phyloP scores from a whole-genome alignment of 139 green algal genomes.

The Tetraselmis chui region DNA sequence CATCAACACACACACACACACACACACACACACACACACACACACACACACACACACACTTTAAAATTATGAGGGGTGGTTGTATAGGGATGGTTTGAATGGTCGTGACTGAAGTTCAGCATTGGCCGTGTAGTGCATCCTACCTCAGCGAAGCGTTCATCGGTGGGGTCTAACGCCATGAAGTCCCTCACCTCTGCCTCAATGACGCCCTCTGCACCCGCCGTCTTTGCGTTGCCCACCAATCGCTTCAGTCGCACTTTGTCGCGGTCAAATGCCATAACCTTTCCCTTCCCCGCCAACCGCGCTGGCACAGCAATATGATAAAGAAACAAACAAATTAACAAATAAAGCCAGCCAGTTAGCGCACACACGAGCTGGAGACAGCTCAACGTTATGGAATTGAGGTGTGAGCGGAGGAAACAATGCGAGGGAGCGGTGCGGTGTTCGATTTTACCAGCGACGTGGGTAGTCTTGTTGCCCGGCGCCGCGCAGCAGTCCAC shows the following conservation, averaged over 20 bases:
- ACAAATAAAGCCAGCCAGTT: too few relatives aligned
- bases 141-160: conserved; percentile 28
- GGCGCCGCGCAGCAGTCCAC: conserved; percentile 92
- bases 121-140: too few relatives aligned
- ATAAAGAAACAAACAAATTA: too few relatives aligned
- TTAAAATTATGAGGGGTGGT: too few relatives aligned
- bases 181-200: conserved; percentile 57
- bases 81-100: neutral
- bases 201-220: conserved; percentile 48
- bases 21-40: too few relatives aligned
- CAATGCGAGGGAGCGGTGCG: too few relatives aligned
- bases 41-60: too few relatives aligned
- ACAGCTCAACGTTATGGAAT: too few relatives aligned
- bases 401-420: too few relatives aligned
- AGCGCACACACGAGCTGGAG: too few relatives aligned
- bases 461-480: conserved; percentile 97
- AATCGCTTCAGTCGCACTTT: conserved; percentile 57
- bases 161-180: conserved; percentile 49
- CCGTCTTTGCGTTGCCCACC: conserved; percentile 38
- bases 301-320: conserved; percentile 25
- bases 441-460: conserved; percentile 60
- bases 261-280: conserved; percentile 86
- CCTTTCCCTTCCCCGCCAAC: conserved; percentile 35
- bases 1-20: too few relatives aligned
- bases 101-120: too few relatives aligned